phyloP scores from a whole-genome alignment of 1,284 basidiomycete species.

The Sphagnurus paluster region DNA sequence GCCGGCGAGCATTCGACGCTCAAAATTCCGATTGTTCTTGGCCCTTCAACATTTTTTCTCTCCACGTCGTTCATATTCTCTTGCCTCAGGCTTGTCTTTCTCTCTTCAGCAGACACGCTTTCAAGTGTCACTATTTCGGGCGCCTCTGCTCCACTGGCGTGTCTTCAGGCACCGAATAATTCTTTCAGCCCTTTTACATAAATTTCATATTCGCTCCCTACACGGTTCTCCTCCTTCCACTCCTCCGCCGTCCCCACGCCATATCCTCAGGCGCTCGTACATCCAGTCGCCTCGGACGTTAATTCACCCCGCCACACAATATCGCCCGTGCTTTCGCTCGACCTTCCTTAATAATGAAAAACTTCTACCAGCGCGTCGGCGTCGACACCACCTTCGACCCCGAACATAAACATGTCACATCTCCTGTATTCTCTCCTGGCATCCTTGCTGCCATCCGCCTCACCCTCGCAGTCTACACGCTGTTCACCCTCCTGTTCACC shows the following conservation, averaged over 20 bases:
- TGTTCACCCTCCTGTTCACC: slow-evolving; percentile 45
- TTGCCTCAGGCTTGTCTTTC: not conserved
- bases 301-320: not conserved
- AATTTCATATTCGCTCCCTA: not conserved
- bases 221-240: not conserved
- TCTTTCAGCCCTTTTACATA: not conserved
- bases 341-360: not conserved
- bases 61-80: not conserved
- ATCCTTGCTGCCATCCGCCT: slow-evolving; percentile 49
- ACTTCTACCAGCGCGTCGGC: slow-evolving; percentile 14
- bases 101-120: not conserved
- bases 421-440: slow-evolving; percentile 49
- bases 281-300: not conserved
- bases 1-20: slow-evolving; percentile 6
- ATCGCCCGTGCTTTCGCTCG: not conserved
- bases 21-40: not conserved
- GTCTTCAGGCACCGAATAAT: not conserved
- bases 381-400: slow-evolving; percentile 50
- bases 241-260: not conserved
- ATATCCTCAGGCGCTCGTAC: not conserved
- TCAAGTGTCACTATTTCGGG: slow-evolving; percentile 8
- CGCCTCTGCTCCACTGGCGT: slow-evolving; percentile 1
- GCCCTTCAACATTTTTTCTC: not conserved
- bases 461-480: slow-evolving; percentile 52
- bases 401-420: slow-evolving; percentile 53